A percentile compares a stretch with the other conserved stretches of the same genome.
Evolutionary conservation across 148 eudicot genomes (phyloP).

Genomic region (Silene latifolia): DNA sequence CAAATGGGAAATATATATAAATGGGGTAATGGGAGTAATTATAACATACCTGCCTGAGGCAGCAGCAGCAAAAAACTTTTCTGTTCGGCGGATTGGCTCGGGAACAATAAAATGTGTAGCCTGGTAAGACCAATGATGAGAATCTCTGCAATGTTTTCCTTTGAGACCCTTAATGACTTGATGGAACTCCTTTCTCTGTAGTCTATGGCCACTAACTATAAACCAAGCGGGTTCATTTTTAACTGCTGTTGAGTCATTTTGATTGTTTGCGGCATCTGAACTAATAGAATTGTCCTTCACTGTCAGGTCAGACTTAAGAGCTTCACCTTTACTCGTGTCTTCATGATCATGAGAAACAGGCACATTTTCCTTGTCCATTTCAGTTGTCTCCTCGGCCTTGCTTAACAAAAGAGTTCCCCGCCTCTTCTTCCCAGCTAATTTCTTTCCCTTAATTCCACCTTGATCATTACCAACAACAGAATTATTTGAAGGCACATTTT

Average conservation of each 20-base stretch:
- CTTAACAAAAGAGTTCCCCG: slow-evolving; percentile 24
- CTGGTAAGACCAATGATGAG: slow-evolving; percentile 96
- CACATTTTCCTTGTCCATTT: slow-evolving; percentile 49
- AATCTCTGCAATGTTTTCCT: slow-evolving; percentile 87
- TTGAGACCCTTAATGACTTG: slow-evolving; percentile 66
- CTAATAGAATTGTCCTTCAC: slow-evolving; percentile 17
- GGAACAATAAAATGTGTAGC: slow-evolving; percentile 93
- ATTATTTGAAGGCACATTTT: slow-evolving; percentile 31
- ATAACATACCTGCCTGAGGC: slow-evolving; percentile 80
- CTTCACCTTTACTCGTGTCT: slow-evolving; percentile 25
- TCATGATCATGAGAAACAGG: slow-evolving; percentile 25
- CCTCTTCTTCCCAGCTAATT: slow-evolving; percentile 25
- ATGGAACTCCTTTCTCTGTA: slow-evolving; percentile 89
- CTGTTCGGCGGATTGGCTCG: slow-evolving; percentile 84
- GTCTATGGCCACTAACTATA: slow-evolving; percentile 77
- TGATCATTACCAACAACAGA: slow-evolving; percentile 16
- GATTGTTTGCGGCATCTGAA: slow-evolving; percentile 9
- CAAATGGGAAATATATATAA: neutral
- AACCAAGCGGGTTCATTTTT: slow-evolving; percentile 58
- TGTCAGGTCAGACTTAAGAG: slow-evolving; percentile 24
- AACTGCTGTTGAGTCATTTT: neutral
- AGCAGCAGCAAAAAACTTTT: slow-evolving; percentile 96
- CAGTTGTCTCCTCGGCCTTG: slow-evolving; percentile 31
- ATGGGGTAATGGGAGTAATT: neutral
- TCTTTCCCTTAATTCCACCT: slow-evolving; percentile 28